These are phyloP conservation scores for Sarcodon aspratus DNA, from an alignment of 768 basidiomycete genomes.

Conservation along the genomic window DNA sequence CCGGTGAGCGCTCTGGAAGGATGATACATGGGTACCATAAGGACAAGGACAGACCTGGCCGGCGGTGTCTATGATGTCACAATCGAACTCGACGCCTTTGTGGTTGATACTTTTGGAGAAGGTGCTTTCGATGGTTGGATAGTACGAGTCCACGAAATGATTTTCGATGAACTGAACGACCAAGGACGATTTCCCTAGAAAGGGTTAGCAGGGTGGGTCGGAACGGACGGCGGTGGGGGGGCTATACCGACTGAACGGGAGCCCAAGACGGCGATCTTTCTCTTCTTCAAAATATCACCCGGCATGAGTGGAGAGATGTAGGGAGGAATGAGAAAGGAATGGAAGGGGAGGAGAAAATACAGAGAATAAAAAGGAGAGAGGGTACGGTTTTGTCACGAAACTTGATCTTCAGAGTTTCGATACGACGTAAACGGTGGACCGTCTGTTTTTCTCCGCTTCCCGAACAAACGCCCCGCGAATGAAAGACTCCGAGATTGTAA, in stretches of 20 bases:
- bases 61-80: constrained; percentile 96
- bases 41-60: constrained; percentile 61
- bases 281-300: constrained; percentile 48
- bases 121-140: constrained; percentile 90
- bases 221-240: constrained; percentile 1
- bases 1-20: background rate
- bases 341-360: constrained; percentile 5
- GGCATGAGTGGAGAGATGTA: constrained; percentile 14
- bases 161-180: constrained; percentile 90
- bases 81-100: constrained; percentile 87
- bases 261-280: constrained; percentile 84
- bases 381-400: background rate
- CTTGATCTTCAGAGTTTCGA: no score
- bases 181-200: constrained; percentile 85
- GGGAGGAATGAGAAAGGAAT: constrained; percentile 2
- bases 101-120: constrained; percentile 78
- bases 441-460: no score
- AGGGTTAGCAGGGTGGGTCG: constrained; percentile 1
- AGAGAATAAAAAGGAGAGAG: constrained; percentile 2
- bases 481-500: no score
- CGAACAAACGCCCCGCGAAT: no score
- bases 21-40: constrained; percentile 1
- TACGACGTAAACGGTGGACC: no score
- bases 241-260: constrained; percentile 81
- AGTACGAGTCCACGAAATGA: constrained; percentile 86